Percentiles rank a stretch among this genome's conserved stretches.
phyloP scores from a whole-genome alignment of 371 early-diverging fungal genomes.

The Capillidium heterosporum region DNA sequence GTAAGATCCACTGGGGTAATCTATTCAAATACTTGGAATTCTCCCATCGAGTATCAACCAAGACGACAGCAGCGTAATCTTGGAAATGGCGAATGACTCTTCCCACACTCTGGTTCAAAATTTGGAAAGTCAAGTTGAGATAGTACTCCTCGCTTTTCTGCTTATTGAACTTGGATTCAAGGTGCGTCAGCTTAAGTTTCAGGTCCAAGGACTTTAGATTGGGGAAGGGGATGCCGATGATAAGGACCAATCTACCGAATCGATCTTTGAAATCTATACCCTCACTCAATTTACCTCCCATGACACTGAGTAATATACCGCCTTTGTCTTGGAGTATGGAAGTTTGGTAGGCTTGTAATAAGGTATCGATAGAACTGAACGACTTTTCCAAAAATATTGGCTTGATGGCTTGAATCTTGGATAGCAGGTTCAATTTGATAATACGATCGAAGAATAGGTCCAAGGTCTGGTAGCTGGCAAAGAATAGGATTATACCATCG shows the following conservation, averaged over 20 bases:
- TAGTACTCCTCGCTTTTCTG: conserved; percentile 50
- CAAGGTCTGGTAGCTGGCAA: conserved; percentile 13
- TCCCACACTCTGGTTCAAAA: conserved; percentile 93
- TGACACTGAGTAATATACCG: conserved; percentile 80
- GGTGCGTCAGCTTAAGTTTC: not conserved
- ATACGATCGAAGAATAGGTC: conserved; percentile 5
- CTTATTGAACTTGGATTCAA: not conserved
- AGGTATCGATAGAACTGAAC: conserved; percentile 18
- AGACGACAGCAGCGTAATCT: conserved; percentile 61
- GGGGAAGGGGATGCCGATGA: conserved; percentile 82
- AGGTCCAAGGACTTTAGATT: conserved; percentile 14
- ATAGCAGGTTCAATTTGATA: conserved; percentile 4
- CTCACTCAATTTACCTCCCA: conserved; percentile 95
- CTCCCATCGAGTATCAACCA: conserved; percentile 42
- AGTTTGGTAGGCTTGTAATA: conserved; percentile 33
- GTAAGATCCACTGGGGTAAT: conserved; percentile 2
- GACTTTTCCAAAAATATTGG: conserved; percentile 33
- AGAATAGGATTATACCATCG: conserved; percentile 85
- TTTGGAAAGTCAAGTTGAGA: conserved; percentile 85
- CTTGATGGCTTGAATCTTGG: conserved; percentile 7
- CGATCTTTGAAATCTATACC: conserved; percentile 92
- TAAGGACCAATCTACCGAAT: conserved; percentile 68
- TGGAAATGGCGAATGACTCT: conserved; percentile 77
- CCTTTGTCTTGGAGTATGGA: conserved; percentile 33
- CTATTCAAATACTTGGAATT: not conserved